These are phyloP conservation scores for Salix udensis DNA, from an alignment of 345 rosid genomes.

Conservation along the genomic window DNA sequence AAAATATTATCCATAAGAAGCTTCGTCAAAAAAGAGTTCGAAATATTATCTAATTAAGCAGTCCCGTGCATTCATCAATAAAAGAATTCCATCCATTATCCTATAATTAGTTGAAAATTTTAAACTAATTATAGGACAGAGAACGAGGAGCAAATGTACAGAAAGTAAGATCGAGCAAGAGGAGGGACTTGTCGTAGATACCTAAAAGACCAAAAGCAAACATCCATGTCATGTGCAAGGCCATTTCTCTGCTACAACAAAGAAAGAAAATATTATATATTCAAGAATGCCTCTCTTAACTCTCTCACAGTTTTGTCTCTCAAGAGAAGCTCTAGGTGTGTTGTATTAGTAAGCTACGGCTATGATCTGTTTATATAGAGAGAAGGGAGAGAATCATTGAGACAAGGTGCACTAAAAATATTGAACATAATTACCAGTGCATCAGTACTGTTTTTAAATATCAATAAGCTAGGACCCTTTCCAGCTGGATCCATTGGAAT, in stretches of 20 bases:
- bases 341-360: slow-evolving; percentile 2
- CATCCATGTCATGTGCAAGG: slow-evolving; percentile 14
- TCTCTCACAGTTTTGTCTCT: not conserved
- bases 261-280: not conserved
- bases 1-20: too few species aligned
- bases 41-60: too few species aligned
- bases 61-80: too few species aligned
- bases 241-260: not conserved
- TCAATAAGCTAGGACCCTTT: not conserved
- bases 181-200: not conserved
- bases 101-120: not conserved
- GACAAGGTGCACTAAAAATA: not conserved
- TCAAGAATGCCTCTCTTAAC: not conserved
- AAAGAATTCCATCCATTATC: too few species aligned
- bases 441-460: slow-evolving; percentile 23
- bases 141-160: not conserved
- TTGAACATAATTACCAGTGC: not conserved
- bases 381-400: not conserved
- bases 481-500: not conserved
- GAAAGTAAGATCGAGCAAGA: not conserved
- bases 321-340: not conserved
- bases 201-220: slow-evolving; percentile 28
- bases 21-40: too few species aligned
- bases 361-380: slow-evolving; percentile 34
- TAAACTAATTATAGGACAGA: not conserved